Base-by-base conservation (phyloP, 371 early-diverging fungal genomes). In the Capillidium heterosporum region DNA sequence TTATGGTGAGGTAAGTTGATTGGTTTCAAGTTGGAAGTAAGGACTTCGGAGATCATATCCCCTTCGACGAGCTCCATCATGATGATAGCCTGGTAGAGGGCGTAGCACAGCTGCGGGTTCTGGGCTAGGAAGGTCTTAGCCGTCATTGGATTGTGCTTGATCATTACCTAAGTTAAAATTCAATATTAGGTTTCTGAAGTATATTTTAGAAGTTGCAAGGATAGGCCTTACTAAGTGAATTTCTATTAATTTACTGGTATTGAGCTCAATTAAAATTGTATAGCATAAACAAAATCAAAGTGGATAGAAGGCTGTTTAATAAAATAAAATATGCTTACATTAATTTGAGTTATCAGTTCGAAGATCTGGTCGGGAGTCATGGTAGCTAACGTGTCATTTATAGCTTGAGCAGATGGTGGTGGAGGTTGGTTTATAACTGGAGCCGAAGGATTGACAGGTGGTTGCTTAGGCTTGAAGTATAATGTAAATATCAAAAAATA, bases 101-200 rank as follows among this genome's bases (percentile, higher is more conserved):
- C 88, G 68, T 89, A 90, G 17, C 87, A 74, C 1, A 91, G 72
- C 58, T 85, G 89, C 32, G 92, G 94, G 60, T 91, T 87, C 24
- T 74, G 61, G 15, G 67, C 63, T 32, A 93, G 64, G 32, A 91
- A 69, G 0, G 77, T 68, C 39, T 76, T 74, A 4, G 84, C 81
- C 44, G 81, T 76, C 7, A 82, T 82, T 0, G 71, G 85, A 62
- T 74, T 74, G 47, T 53, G 85, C 61, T 70, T 75, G 48, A 63
- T 70, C 47, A 76, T 59, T 11, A 57, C 39, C 61, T 61, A n/a
- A 32, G 35, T 15, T 17, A 28, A 8, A 23, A 42, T 13, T 42
- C 7, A 39, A 15, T 44, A 43, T 32, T 19, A 59, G 15, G 24
- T 26, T 1, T n/a, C 15, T 42, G n/a, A n/a, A n/a, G n/a, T 32